Conservation (phyloP, 2,329 filamentous ascomycete species). For the Cryphonectria parasitica region DNA sequence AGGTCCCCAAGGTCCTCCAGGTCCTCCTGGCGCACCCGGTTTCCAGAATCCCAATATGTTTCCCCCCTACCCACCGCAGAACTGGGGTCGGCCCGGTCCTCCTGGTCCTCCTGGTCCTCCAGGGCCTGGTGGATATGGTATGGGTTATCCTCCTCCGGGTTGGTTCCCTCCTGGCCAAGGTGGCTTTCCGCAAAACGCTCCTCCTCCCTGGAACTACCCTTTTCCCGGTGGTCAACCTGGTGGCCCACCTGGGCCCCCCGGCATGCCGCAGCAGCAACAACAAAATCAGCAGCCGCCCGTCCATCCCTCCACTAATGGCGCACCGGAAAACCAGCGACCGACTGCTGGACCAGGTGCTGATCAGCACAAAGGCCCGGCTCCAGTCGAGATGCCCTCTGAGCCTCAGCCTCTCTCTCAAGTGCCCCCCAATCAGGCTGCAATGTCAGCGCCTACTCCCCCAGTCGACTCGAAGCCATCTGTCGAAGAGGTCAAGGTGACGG, state of each 20-base stretch:
- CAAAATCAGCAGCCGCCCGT: conserved; percentile 38
- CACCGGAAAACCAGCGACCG: conserved; percentile 48
- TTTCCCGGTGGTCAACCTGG: conserved; percentile 57
- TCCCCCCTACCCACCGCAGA: conserved; percentile 34
- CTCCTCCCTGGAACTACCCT: conserved; percentile 61
- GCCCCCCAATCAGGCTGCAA: conserved; percentile 47
- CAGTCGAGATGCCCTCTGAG: conserved; percentile 52
- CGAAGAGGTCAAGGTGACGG: conserved; percentile 56
- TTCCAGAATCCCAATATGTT: conserved; percentile 36
- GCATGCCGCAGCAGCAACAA: conserved; percentile 36
- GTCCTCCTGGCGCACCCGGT: conserved; percentile 35
- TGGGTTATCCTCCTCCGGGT: conserved; percentile 75
- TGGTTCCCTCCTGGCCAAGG: conserved; percentile 80
- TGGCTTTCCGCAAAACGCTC: conserved; percentile 70
- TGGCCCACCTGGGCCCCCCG: conserved; percentile 35
- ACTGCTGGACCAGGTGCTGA: conserved; percentile 57
- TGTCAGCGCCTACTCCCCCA: conserved; percentile 61
- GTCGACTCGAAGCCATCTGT: conserved; percentile 70
- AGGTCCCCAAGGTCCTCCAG: conserved; percentile 31
- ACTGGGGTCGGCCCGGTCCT: conserved; percentile 39
- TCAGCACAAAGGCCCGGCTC: conserved; percentile 46
- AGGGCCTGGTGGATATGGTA: conserved; percentile 51
- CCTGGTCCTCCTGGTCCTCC: conserved; percentile 34
- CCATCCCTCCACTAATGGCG: conserved; percentile 21
- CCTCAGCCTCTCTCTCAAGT: conserved; percentile 56